A percentile compares a stretch with the other conserved stretches of the same genome.
Evolutionary conservation across 2,329 filamentous ascomycete species (phyloP).

Genomic region (Colletotrichum australisinense): DNA sequence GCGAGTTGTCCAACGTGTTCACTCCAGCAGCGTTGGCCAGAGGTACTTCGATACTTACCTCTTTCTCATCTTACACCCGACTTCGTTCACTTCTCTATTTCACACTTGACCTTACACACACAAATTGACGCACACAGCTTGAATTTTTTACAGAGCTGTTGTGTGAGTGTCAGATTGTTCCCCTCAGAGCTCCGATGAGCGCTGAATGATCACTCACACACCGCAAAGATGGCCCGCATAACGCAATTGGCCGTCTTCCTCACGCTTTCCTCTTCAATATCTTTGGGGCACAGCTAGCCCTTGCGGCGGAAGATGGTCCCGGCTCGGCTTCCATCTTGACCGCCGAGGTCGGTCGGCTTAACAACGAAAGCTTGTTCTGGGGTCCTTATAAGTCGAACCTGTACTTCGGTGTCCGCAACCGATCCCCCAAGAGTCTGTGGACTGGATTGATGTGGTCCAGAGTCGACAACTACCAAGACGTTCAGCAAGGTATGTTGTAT

Average conservation of each 20-base stretch:
- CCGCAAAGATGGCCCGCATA: slow-evolving; percentile 38
- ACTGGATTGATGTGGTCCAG: slow-evolving; percentile 90
- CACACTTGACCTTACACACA: slow-evolving; percentile 6
- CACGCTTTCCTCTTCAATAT: slow-evolving; percentile 37
- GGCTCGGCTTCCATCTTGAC: slow-evolving; percentile 51
- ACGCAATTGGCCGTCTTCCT: slow-evolving; percentile 44
- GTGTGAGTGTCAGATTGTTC: slow-evolving; percentile 17
- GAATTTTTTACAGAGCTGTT: background rate
- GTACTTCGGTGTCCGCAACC: slow-evolving; percentile 90
- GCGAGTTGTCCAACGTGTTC: slow-evolving; percentile 34
- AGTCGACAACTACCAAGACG: slow-evolving; percentile 80
- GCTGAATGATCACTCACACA: slow-evolving; percentile 18
- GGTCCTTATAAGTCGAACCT: slow-evolving; percentile 94
- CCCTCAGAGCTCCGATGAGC: slow-evolving; percentile 29
- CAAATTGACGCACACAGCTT: background rate
- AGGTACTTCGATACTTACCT: slow-evolving; percentile 25
- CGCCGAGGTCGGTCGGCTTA: slow-evolving; percentile 62
- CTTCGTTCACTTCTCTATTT: background rate
- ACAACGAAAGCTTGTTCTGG: slow-evolving; percentile 93
- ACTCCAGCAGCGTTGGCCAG: slow-evolving; percentile 15
- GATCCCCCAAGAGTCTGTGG: slow-evolving; percentile 83
- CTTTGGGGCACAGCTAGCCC: slow-evolving; percentile 38
- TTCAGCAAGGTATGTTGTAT: slow-evolving; percentile 75
- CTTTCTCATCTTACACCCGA: slow-evolving; percentile 4
- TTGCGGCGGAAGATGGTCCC: slow-evolving; percentile 33